Evolutionary conservation across 805 yeast genomes (phyloP), one percentile per base, ranked within the genome.

Genomic region (Pichia heedii): DNA sequence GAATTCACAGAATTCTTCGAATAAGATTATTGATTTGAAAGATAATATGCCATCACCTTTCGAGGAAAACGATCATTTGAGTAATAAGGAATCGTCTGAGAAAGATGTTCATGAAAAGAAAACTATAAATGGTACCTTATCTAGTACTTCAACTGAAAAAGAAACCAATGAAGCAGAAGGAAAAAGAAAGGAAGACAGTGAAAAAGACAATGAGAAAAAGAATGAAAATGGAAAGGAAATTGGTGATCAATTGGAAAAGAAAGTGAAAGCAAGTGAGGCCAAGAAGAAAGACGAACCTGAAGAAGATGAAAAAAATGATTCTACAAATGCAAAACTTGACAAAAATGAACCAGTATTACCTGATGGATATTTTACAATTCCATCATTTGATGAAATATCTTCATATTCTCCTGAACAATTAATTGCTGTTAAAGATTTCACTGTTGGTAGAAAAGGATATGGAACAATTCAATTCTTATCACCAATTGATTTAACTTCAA

Each of bases 291-390:
- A 24, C 6, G 15, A 27, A 15, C 12, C 36, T 13, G 42, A 40
- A 22, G 36, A 37, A 15, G n/a, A 21, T 7, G 36, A 43, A 18
- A 36, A 44, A 26, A 39, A 36, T 3, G 36, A 35, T 16, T 24
- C 11, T 8, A 24, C 8, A 11, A 7, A 7, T 8, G 27, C 27
- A 24, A n/a, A 29, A n/a, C 7, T 9, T 22, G 27, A 15, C 10
- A 24, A 35, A 35, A 42, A 36, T 9, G 18, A 32, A 16, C 41
- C 11, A 36, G 40, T 21, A 3, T 46, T 60, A 40, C 61, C 78
- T 13, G 76, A 83, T 39, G 96, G 89, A 6, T 93, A 89, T 64
- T 93, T 93, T 85, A 81, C 80, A 42, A 76, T 84, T 6, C 98
- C 98, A 16, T 69, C 87, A 3, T 56, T 81, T 33, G 74, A 78